Evolutionary conservation across 352 stramenopile species (phyloP).

Genomic region (Pythium pyrilobum): DNA sequence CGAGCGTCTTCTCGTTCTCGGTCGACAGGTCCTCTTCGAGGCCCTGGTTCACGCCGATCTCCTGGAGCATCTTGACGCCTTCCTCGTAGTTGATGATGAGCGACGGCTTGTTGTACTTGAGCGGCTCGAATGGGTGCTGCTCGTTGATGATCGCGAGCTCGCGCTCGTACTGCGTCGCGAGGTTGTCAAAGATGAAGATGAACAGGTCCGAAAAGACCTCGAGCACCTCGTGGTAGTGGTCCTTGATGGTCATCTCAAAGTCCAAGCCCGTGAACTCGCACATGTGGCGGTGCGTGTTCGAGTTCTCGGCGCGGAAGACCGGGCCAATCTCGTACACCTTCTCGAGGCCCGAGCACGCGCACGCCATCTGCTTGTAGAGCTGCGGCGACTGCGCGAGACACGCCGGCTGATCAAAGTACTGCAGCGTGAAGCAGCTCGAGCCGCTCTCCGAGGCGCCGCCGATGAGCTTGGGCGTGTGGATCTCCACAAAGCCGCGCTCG

Average conservation of each 20-base stretch:
- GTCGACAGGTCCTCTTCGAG: slow-evolving; percentile 86
- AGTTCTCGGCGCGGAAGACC: slow-evolving; percentile 99
- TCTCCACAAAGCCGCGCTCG: slow-evolving; percentile 96
- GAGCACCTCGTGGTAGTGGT: slow-evolving; percentile 99
- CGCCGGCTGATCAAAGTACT: slow-evolving; percentile 98
- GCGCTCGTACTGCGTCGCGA: slow-evolving; percentile 91
- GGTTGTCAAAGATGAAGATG: slow-evolving; percentile 98
- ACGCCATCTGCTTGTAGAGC: slow-evolving; percentile 99
- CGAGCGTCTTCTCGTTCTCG: slow-evolving; percentile 98
- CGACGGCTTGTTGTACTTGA: slow-evolving; percentile 94
- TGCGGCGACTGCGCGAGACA: slow-evolving; percentile 97
- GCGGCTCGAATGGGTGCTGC: slow-evolving; percentile 97
- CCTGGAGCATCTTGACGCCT: slow-evolving; percentile 91
- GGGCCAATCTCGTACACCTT: slow-evolving; percentile 98
- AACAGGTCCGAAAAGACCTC: slow-evolving; percentile 99
- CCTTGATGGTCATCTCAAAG: slow-evolving; percentile 99
- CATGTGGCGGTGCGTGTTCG: slow-evolving; percentile 98
- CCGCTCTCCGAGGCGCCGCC: slow-evolving; percentile 96
- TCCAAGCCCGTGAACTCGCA: slow-evolving; percentile 99
- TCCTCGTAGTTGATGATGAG: slow-evolving; percentile 93
- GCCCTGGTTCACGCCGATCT: slow-evolving; percentile 67
- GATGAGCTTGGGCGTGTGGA: slow-evolving; percentile 99
- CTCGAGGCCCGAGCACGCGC: slow-evolving; percentile 96
- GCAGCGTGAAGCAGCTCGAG: slow-evolving; percentile 97
- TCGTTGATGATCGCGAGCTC: slow-evolving; percentile 95